Evolutionary conservation across 164 flowering plant genomes (phyloP), one percentile per base, ranked within the genome.

Genomic region (Cinnamomum micranthum): DNA sequence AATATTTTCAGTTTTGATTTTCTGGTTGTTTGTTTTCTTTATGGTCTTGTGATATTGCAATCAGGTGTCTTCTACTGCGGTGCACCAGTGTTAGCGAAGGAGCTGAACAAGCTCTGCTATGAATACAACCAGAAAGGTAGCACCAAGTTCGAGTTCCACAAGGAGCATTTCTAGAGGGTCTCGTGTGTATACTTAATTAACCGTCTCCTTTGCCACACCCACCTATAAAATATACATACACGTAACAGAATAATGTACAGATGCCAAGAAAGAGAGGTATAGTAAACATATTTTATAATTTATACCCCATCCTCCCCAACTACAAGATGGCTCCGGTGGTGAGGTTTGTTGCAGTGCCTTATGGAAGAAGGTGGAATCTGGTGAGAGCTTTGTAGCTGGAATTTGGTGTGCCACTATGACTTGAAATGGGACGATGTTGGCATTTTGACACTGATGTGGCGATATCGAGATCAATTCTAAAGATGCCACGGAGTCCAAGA

Each of bases 61-160:
- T 65, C 92, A 93, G 98, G 98, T 25, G 97, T 93, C 22, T 93
- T 93, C 86, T 93, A 93, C 69, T 93, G 98, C 79, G 98, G 98
- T 14, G 86, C 86, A 77, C 92, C 93, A 17, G 89, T 88, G 19
- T 80, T 93, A 76, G 97, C 91, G 12, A 87, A 90, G 81, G 95
- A 91, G 78, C 91, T 93, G 6, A 81, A 81, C 81, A 83, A 83
- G 65, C 91, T 93, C 64, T 90, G 97, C 85, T 74, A 83, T 66
- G 95, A 91, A 47, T 91, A 81, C 86, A 93, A 90, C 75, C 95
- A 90, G 73, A 89, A 87, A 76, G 92, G 95, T 58, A 77, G 90
- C 47, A 90, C 95, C 63, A 92, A 87, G 78, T 91, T 91, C 66
- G 92, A 91, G 50, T 93, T 91, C 82, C 98, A 93, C 85, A 93